Percentiles rank a stretch among this genome's conserved stretches.
Evolutionary conservation across 2,329 filamentous ascomycete genomes (phyloP).

Genomic region (Phyllosticta paracitricarpa): DNA sequence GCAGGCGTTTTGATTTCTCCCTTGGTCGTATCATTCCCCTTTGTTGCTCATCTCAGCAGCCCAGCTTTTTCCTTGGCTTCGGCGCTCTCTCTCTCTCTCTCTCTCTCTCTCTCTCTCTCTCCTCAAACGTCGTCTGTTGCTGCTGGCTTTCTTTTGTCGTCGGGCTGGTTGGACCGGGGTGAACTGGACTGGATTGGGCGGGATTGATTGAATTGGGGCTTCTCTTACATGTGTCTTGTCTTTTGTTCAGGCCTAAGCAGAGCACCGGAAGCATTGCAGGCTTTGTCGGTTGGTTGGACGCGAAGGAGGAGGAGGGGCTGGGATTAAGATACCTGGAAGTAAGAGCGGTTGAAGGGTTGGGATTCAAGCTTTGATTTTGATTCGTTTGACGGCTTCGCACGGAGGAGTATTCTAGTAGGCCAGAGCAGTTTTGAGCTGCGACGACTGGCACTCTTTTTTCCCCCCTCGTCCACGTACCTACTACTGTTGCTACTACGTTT

Average conservation of each 20-base stretch:
- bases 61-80: not conserved
- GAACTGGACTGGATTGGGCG: not conserved
- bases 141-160: not conserved
- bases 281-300: not conserved
- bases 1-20: not conserved
- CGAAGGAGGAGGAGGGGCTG: too few species aligned
- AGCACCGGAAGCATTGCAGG: not conserved
- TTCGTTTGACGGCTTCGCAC: not conserved
- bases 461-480: not conserved
- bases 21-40: not conserved
- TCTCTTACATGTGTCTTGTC: not conserved
- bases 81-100: too few species aligned
- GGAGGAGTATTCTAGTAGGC: not conserved
- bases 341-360: not conserved
- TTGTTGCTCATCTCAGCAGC: not conserved
- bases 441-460: not conserved
- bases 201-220: not conserved
- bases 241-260: not conserved
- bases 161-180: not conserved
- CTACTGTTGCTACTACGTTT: not conserved
- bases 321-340: not conserved
- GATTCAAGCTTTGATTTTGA: not conserved
- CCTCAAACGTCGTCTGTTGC: not conserved
- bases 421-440: not conserved
- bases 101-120: not conserved